Percentiles rank a stretch among this genome's conserved stretches.
Evolutionary conservation across 177 flowering plant genomes (phyloP).

Genomic region (Vitis hybrid): DNA sequence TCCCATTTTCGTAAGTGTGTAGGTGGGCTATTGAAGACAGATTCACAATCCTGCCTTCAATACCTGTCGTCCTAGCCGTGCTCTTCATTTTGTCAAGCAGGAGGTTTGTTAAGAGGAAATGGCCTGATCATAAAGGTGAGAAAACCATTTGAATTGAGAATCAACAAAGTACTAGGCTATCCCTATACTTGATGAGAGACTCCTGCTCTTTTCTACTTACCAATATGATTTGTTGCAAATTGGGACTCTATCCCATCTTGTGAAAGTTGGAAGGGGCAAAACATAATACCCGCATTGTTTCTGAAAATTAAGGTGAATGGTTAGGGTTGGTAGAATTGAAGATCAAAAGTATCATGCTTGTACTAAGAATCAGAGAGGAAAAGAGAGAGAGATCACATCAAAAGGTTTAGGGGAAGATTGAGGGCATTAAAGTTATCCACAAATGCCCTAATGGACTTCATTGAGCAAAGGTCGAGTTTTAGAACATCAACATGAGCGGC

Average conservation of each 20-base stretch:
- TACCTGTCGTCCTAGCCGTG: slow-evolving; percentile 65
- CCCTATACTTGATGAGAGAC: neutral
- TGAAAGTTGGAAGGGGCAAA: slow-evolving; percentile 86
- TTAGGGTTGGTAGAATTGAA: too few species aligned
- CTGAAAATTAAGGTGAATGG: slow-evolving; percentile 35
- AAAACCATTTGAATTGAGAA: neutral
- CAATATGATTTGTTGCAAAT: slow-evolving; percentile 91
- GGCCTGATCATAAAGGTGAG: slow-evolving; percentile 50
- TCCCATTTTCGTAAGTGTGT: slow-evolving; percentile 63
- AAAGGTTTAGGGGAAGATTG: slow-evolving; percentile 76
- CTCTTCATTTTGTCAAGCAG: slow-evolving; percentile 87
- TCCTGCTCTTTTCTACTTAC: slow-evolving; percentile 28
- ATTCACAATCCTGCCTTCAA: slow-evolving; percentile 89
- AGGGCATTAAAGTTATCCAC: slow-evolving; percentile 61
- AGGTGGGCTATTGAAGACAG: slow-evolving; percentile 84
- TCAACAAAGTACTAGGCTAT: too few species aligned
- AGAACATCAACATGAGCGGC: slow-evolving; percentile 60
- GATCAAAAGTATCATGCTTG: too few species aligned
- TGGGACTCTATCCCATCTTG: slow-evolving; percentile 88
- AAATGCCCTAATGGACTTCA: slow-evolving; percentile 66
- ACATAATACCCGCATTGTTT: slow-evolving; percentile 99
- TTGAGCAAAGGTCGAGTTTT: slow-evolving; percentile 81
- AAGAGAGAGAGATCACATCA: slow-evolving; percentile 52
- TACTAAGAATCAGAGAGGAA: slow-evolving; percentile 1
- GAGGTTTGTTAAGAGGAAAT: slow-evolving; percentile 84